These are phyloP conservation scores for Astrocystis sublimbata DNA, from an alignment of 495 filamentous ascomycete species.

Conservation along the genomic window DNA sequence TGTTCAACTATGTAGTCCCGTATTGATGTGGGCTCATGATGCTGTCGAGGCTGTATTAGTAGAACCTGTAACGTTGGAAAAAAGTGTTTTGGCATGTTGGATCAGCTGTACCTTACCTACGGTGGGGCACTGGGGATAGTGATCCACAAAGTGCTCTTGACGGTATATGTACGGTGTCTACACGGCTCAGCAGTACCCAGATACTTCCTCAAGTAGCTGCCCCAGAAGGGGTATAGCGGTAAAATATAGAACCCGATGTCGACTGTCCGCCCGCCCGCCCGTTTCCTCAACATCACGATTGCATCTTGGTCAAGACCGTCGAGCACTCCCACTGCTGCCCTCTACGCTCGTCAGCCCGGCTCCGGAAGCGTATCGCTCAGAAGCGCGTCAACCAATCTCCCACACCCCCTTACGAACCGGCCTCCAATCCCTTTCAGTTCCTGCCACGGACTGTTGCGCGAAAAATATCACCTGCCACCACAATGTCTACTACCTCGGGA, in stretches of 20 bases:
- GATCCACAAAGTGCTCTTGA: too few species aligned
- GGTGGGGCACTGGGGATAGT: too few species aligned
- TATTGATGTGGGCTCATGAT: too few species aligned
- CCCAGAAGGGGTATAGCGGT: too few species aligned
- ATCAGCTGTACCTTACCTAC: too few species aligned
- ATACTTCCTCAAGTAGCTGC: too few species aligned
- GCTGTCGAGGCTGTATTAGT: too few species aligned
- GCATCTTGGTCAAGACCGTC: slow-evolving; percentile 11
- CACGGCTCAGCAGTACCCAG: too few species aligned
- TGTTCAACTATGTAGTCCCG: too few species aligned
- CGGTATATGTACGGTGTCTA: too few species aligned
- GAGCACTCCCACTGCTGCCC: not conserved
- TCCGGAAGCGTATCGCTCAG: not conserved
- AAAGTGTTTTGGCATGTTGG: too few species aligned
- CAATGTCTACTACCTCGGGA: slow-evolving; percentile 56
- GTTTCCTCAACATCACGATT: slow-evolving; percentile 2
- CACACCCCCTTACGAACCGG: not conserved
- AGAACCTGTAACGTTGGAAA: too few species aligned
- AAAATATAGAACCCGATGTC: slow-evolving; percentile 12
- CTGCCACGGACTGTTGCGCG: slow-evolving; percentile 20
- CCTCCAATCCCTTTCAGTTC: slow-evolving; percentile 18
- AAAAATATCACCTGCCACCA: slow-evolving; percentile 22
- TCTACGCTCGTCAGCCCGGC: not conserved
- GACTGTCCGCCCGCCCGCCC: slow-evolving; percentile 8
- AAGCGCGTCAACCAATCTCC: not conserved